Conservation (phyloP, 352 stramenopile genomes). For the Phytophthora uliginosa region DNA sequence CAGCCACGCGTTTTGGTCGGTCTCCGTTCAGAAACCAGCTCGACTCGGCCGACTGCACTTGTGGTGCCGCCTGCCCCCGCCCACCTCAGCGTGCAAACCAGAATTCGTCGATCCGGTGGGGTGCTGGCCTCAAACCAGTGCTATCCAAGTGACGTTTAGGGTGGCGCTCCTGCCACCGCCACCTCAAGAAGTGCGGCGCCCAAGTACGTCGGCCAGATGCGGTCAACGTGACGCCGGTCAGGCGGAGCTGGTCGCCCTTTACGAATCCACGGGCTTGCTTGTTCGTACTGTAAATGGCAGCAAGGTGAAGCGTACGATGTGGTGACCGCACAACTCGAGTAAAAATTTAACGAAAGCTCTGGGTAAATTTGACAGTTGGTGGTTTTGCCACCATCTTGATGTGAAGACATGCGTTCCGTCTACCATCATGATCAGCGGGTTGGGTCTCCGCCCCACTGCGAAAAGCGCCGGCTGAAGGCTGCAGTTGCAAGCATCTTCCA, state of each 20-base stretch:
- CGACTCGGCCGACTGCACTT: neutral
- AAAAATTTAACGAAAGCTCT: neutral
- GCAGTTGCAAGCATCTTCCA: conserved; percentile 1
- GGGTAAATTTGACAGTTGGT: neutral
- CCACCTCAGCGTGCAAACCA: conserved; percentile 8
- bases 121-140: neutral
- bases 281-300: neutral
- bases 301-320: neutral
- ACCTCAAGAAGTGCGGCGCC: neutral
- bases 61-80: conserved; percentile 20
- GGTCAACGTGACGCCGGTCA: neutral
- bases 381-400: neutral
- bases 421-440: conserved; percentile 12
- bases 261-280: conserved; percentile 1
- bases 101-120: neutral
- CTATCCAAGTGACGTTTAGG: neutral
- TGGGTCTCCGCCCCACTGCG: conserved; percentile 2
- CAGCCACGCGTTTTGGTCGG: conserved; percentile 4
- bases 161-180: neutral
- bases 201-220: neutral
- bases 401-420: neutral
- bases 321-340: neutral
- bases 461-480: neutral
- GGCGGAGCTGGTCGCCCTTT: conserved; percentile 9
- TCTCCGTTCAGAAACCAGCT: conserved; percentile 23